A percentile compares a stretch with the other conserved stretches of the same genome.
These are phyloP conservation scores for Coemansia sp. DNA, from an alignment of 192 early-diverging fungal genomes.

Conservation along the genomic window DNA sequence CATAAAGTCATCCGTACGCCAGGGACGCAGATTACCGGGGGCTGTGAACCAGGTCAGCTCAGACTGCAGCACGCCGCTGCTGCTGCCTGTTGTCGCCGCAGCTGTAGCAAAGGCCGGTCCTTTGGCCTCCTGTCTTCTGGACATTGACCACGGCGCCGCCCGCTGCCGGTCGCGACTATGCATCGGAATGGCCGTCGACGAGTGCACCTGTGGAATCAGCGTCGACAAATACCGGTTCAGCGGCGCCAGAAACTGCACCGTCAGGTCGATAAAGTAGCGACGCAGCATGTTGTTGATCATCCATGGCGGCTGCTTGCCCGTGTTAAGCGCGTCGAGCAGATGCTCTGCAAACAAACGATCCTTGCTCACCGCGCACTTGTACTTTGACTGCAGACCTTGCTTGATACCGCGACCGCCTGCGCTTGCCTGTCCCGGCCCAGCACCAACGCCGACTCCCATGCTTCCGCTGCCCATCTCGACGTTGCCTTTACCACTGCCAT, in stretches of 20 bases:
- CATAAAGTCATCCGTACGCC: conserved; percentile 52
- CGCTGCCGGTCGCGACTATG: not conserved
- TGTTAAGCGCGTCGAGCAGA: conserved; percentile 67
- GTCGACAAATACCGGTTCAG: conserved; percentile 90
- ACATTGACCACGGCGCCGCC: not conserved
- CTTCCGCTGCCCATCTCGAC: not conserved
- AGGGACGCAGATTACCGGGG: conserved; percentile 39
- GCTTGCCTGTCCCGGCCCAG: too few species aligned
- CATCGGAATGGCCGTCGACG: conserved; percentile 29
- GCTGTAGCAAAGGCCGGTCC: not conserved
- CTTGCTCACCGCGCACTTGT: conserved; percentile 75
- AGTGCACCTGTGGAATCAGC: conserved; percentile 67
- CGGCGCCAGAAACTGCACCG: conserved; percentile 92
- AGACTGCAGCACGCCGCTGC: not conserved
- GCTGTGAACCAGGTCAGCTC: conserved; percentile 36
- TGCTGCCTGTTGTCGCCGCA: not conserved
- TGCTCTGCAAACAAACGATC: conserved; percentile 80
- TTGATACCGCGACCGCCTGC: conserved; percentile 12
- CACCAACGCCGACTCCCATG: too few species aligned
- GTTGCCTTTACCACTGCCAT: conserved; percentile 3
- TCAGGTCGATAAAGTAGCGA: conserved; percentile 88
- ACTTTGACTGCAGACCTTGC: conserved; percentile 49
- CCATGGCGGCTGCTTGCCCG: conserved; percentile 67
- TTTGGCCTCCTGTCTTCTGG: conserved; percentile 11
- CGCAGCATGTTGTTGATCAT: conserved; percentile 90